Evolutionary conservation across 306 rosid species (phyloP).

Genomic region (Trichosanthes truncata): DNA sequence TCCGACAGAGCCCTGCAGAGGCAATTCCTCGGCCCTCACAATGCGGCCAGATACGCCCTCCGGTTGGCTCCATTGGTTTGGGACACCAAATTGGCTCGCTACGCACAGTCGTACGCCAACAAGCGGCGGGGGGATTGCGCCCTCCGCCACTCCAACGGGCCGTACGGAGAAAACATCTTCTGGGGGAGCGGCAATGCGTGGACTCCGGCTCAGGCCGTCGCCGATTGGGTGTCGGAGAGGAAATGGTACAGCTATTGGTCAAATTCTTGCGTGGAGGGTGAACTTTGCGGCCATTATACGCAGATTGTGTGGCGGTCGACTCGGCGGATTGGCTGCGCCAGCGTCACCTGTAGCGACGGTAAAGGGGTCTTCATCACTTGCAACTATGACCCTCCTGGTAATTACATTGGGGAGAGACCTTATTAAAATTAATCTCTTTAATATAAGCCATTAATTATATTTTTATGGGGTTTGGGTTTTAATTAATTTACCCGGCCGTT

Average conservation of each 20-base stretch:
- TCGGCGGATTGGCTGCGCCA: slow-evolving; percentile 54
- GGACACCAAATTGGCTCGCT: slow-evolving; percentile 34
- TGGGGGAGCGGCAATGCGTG: slow-evolving; percentile 86
- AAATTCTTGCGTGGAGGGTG: slow-evolving; percentile 43
- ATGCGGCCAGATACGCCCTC: slow-evolving; percentile 36
- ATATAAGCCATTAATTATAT: background rate
- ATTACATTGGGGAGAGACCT: slow-evolving; percentile 71
- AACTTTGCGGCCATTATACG: slow-evolving; percentile 80
- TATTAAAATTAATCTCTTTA: slow-evolving; percentile 22
- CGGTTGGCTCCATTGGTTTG: slow-evolving; percentile 40
- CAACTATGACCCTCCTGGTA: slow-evolving; percentile 92
- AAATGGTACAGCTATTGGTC: slow-evolving; percentile 41
- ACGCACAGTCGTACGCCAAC: slow-evolving; percentile 67
- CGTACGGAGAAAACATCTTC: slow-evolving; percentile 84
- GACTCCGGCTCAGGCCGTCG: slow-evolving; percentile 60
- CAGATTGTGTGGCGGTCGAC: slow-evolving; percentile 74
- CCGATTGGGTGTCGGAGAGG: slow-evolving; percentile 60
- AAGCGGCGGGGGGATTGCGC: slow-evolving; percentile 59
- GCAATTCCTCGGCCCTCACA: slow-evolving; percentile 64
- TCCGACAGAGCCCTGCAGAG: slow-evolving; percentile 5
- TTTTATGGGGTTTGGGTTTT: background rate
- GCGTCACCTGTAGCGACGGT: slow-evolving; percentile 38
- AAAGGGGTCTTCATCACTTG: slow-evolving; percentile 72
- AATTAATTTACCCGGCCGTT: background rate
- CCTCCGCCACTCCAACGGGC: slow-evolving; percentile 63